A percentile compares a stretch with the other conserved stretches of the same genome.
phyloP scores from a whole-genome alignment of 345 rosid genomes.

The Euphorbia lathyris region DNA sequence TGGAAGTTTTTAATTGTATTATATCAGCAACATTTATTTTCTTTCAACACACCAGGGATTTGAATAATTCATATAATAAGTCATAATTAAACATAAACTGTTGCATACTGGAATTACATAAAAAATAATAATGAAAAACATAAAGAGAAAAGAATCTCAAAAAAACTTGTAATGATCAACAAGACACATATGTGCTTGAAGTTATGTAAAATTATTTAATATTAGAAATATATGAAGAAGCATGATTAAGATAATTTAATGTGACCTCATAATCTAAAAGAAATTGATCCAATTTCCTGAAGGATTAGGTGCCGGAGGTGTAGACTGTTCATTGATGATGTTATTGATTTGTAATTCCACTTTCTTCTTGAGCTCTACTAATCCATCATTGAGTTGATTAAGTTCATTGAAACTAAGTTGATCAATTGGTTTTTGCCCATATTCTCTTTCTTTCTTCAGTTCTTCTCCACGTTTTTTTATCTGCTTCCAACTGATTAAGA shows the following conservation, averaged over 20 bases:
- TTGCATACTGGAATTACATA: too few species aligned
- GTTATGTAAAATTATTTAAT: too few species aligned
- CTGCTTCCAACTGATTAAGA: constrained; percentile 7
- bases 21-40: too few species aligned
- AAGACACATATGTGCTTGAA: too few species aligned
- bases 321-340: constrained; percentile 14
- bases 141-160: too few species aligned
- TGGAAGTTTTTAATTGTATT: too few species aligned
- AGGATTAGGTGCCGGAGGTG: constrained; percentile 11
- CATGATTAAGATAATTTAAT: constrained; percentile 2
- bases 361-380: constrained; percentile 17
- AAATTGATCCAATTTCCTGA: background rate
- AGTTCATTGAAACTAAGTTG: constrained; percentile 12
- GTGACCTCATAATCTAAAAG: constrained; percentile 11
- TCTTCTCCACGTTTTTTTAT: constrained; percentile 14
- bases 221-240: background rate
- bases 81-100: too few species aligned
- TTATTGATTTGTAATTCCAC: constrained; percentile 7
- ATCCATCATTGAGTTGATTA: constrained; percentile 13
- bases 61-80: too few species aligned
- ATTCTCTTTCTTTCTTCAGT: constrained; percentile 7
- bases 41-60: too few species aligned
- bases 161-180: too few species aligned
- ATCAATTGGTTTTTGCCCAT: constrained; percentile 1
- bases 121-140: too few species aligned